Conservation (phyloP, 1,284 basidiomycete species). For the Takashimella tepidaria region DNA sequence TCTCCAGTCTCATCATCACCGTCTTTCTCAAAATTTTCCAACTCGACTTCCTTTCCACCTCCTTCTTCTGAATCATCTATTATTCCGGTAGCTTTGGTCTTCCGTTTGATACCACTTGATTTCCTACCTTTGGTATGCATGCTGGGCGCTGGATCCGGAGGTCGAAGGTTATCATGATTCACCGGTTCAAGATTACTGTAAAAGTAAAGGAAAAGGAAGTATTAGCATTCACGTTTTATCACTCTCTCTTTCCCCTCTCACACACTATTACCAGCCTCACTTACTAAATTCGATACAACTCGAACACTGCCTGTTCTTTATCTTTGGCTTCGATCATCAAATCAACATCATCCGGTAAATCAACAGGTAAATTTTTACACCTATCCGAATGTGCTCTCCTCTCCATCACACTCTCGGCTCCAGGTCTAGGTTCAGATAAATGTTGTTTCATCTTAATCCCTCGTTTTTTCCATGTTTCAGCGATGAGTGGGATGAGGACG, state of each 20-base stretch:
- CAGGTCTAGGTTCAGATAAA: conserved; percentile 70
- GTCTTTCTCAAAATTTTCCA: conserved; percentile 43
- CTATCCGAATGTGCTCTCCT: conserved; percentile 73
- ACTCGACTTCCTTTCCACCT: conserved; percentile 45
- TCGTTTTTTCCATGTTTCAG: conserved; percentile 69
- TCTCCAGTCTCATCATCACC: conserved; percentile 36
- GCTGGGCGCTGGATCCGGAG: conserved; percentile 47
- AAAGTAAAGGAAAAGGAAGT: not conserved
- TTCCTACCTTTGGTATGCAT: conserved; percentile 40
- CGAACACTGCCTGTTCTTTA: conserved; percentile 78
- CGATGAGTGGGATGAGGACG: conserved; percentile 54
- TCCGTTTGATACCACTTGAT: conserved; percentile 34
- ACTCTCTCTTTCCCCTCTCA: too few relatives aligned
- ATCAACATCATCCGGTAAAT: conserved; percentile 66
- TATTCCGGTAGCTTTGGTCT: conserved; percentile 48
- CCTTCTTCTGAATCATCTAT: conserved; percentile 48
- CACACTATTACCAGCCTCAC: conserved; percentile 4
- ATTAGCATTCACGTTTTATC: not conserved
- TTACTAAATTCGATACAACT: conserved; percentile 71
- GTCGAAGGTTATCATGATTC: conserved; percentile 56
- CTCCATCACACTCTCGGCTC: conserved; percentile 73
- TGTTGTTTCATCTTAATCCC: conserved; percentile 82
- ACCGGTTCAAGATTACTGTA: conserved; percentile 57
- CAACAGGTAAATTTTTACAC: conserved; percentile 29
- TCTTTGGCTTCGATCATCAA: conserved; percentile 72